Evolutionary conservation across 345 rosid species (phyloP), one percentile per base, ranked within the genome.

Genomic region (Citrus mangshanensis): DNA sequence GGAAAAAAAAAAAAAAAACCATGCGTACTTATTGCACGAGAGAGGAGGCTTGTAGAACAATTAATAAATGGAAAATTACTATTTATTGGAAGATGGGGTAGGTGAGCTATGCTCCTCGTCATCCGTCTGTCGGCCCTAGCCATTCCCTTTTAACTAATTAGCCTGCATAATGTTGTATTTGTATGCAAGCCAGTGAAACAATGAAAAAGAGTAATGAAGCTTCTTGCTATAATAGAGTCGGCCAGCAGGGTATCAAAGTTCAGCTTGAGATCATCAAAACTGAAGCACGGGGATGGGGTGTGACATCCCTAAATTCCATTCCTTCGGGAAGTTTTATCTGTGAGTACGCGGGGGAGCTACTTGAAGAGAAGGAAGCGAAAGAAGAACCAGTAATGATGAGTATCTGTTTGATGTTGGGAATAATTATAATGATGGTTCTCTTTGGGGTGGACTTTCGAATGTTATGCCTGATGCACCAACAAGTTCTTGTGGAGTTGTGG

Each of bases 261-360:
- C 89, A 83, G 86, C 91, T 94, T 4, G 98, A 96, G 82, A 83
- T 91, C 66, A 91, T 96, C 69, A 94, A 91, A 84, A 96, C 99
- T 28, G 30, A 28, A 28, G 30, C 30, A 28, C 30, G 30, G 30
- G 30, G 2, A 28, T 28, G 30, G 30, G 30, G 30, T 28, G 30
- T 28, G 30, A 28, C 2, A 28, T 28, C 30, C 28, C 28, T 28
- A 28, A 28, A 28, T 28, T 28, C 30, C 30, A 28, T 28, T 28
- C 30, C 30, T 28, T 28, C 30, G 2, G 30, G 30, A 28, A 28
- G 30, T 28, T 28, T 28, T 28, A 28, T 28, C 30, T 28, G 30
- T 28, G 30, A 28, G 30, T 28, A 28, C 30, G 30, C 30, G 30
- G 30, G 30, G 30, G 30, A 28, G 30, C 30, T 28, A 2, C 30